Evolutionary conservation across 2,329 filamentous ascomycete species (phyloP), one percentile per base, ranked within the genome.

Genomic region (Fusarium scirpi): DNA sequence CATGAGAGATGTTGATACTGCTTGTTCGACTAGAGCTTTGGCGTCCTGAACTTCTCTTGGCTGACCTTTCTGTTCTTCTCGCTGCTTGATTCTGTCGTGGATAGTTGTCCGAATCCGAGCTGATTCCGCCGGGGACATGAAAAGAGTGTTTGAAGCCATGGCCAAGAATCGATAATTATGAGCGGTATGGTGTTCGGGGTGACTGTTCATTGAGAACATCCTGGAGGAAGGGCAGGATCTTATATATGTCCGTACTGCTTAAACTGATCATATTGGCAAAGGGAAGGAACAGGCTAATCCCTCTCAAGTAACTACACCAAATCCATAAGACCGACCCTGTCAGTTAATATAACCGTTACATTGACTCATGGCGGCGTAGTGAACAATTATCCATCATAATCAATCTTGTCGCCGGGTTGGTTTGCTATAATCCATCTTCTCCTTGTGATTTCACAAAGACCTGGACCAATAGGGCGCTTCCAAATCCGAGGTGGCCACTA

Each of bases 101-200:
- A 78, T 56, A 0, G 69, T 76, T 2, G 60, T 68, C 43, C 64
- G 70, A 12, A 81, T 73, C 7, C 77, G 77, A 11, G 73, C 65
- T 2, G 74, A 74, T 54, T 80, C 80, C 24, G 76, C 68, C 1
- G 67, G 68, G 1, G 79, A 77, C 64, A 81, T 72, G 43, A 78
- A 80, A 20, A 81, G 63, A 1, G 77, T 81, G 30, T 20, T 32
- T 3, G 16, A 7, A 12, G 12, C 7, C 18, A 46, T 25, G 18
- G 9, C 2, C 13, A 7, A 7, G 3, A 6, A 7, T 3, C 1
- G 8, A 6, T 34, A 7, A 0, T 41, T 18, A 7, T n/a, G 10
- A 2, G 2, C 16, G 8, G 3, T 34, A 34, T 38, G 5, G 9
- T 11, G 5, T 0, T n/a, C 16, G 10, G 3, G 0, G 32, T 6